These are phyloP conservation scores for Picocystis sp. DNA, from an alignment of 163 green algal genomes.

Conservation along the genomic window DNA sequence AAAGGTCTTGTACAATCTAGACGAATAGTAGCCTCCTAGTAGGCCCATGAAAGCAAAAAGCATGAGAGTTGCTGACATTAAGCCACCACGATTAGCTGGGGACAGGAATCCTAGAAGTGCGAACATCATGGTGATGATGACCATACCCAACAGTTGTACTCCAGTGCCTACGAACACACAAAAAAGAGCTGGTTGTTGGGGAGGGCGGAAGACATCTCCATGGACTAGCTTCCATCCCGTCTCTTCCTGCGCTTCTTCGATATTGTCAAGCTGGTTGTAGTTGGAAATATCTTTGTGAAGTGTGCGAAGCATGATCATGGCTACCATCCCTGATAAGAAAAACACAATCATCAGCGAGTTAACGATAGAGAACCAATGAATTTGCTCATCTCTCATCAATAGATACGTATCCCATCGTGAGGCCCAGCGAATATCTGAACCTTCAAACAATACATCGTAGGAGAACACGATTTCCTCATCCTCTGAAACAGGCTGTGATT, in stretches of 20 bases:
- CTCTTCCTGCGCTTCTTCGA: conserved; percentile 79
- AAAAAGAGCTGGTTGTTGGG: conserved; percentile 43
- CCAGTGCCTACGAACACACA: conserved; percentile 76
- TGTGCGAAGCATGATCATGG: conserved; percentile 94
- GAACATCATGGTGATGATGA: conserved; percentile 83
- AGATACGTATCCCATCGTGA: conserved; percentile 97
- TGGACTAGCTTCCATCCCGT: conserved; percentile 92
- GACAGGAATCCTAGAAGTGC: conserved; percentile 91
- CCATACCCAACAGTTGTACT: conserved; percentile 82
- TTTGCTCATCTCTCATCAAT: conserved; percentile 83
- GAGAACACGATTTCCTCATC: conserved; percentile 84
- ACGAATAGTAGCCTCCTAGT: conserved; percentile 80
- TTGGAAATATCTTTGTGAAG: conserved; percentile 83
- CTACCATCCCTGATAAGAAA: conserved; percentile 92
- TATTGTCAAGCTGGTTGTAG: conserved; percentile 94
- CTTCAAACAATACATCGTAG: conserved; percentile 84
- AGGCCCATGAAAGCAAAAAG: conserved; percentile 95
- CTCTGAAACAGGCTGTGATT: conserved; percentile 53
- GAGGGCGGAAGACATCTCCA: conserved; percentile 86
- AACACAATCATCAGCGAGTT: conserved; percentile 97
- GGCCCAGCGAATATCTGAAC: conserved; percentile 76
- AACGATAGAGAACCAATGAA: conserved; percentile 93
- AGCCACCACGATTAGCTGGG: conserved; percentile 81
- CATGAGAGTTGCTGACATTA: conserved; percentile 85
- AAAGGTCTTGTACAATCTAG: conserved; percentile 80